Conservation (phyloP, 805 yeast genomes). For the Peterozyma toletana region DNA sequence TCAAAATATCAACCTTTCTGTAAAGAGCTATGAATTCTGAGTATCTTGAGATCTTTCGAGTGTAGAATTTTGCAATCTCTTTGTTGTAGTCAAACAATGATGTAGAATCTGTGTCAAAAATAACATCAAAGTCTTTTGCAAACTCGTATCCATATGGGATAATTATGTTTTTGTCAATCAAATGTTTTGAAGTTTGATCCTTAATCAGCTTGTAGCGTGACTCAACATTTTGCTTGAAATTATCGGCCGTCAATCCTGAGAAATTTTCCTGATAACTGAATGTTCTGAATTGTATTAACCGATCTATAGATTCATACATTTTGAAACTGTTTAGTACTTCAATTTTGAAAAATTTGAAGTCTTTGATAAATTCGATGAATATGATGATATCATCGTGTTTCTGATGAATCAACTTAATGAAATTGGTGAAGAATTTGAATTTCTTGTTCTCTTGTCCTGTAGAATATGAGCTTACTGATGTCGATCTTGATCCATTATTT, state of each 20-base stretch:
- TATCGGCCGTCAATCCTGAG: neutral
- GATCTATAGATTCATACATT: constrained; percentile 3
- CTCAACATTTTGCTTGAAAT: neutral
- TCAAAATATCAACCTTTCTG: neutral
- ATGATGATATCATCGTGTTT: constrained; percentile 7
- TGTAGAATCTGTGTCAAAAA: neutral
- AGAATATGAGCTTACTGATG: too few species aligned
- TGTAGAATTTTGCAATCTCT: neutral
- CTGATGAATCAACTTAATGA: neutral
- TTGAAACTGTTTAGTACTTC: constrained; percentile 1
- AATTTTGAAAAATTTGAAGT: neutral
- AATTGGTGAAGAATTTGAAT: too few species aligned
- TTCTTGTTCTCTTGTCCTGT: too few species aligned
- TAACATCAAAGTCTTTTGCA: neutral
- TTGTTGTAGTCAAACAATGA: neutral
- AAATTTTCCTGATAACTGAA: constrained; percentile 1
- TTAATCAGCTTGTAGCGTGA: too few species aligned
- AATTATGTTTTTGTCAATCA: neutral
- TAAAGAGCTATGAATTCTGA: neutral
- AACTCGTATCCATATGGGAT: constrained; percentile 4
- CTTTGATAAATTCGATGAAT: neutral
- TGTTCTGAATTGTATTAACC: constrained; percentile 5
- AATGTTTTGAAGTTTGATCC: too few species aligned
- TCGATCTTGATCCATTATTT: too few species aligned
- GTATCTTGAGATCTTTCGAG: neutral